Percentiles rank a stretch among this genome's conserved stretches.
phyloP scores from a whole-genome alignment of 148 eudicot genomes.

The Cornus suecica region DNA sequence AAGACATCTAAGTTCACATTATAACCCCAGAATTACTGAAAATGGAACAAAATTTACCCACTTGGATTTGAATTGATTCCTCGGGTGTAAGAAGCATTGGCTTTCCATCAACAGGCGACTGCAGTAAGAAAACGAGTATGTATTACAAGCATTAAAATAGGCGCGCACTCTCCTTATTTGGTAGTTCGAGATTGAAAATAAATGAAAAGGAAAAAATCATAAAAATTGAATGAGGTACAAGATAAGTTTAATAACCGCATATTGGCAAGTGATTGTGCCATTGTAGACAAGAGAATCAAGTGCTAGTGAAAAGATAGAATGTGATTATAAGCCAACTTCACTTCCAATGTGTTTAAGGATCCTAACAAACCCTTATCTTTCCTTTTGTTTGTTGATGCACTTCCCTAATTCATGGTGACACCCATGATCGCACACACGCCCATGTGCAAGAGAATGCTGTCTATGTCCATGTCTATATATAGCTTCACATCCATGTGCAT shows the following conservation, averaged over 20 bases:
- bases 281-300: background rate
- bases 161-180: conserved; percentile 7
- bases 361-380: background rate
- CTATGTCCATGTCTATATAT: background rate
- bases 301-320: background rate
- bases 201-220: background rate
- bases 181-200: background rate
- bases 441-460: background rate
- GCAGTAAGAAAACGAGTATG: conserved; percentile 21
- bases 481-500: background rate
- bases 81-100: conserved; percentile 93
- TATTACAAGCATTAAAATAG: conserved; percentile 7
- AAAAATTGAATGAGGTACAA: background rate
- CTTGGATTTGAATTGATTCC: conserved; percentile 89
- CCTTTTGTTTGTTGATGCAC: background rate
- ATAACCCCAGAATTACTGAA: background rate
- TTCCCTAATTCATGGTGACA: background rate
- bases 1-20: background rate
- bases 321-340: background rate
- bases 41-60: conserved; percentile 29
- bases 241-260: background rate
- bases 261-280: background rate
- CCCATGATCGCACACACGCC: background rate
- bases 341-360: background rate
- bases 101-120: conserved; percentile 93